Evolutionary conservation across 2,329 filamentous ascomycete species (phyloP).

Genomic region (Xylariaceae sp.): DNA sequence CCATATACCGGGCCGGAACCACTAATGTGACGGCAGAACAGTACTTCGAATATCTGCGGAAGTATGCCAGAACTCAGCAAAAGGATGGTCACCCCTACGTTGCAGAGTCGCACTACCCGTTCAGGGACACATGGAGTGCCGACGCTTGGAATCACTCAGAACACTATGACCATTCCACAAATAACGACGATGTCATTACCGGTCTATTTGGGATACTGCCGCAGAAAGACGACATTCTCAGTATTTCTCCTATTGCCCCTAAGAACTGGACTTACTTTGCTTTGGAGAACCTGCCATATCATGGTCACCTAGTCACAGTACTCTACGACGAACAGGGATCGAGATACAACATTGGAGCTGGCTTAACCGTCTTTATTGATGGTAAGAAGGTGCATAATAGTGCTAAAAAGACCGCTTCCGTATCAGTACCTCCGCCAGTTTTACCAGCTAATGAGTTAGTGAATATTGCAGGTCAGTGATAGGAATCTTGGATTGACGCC

Average conservation of each 20-base stretch:
- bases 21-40: constrained; percentile 41
- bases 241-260: constrained; percentile 45
- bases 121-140: constrained; percentile 40
- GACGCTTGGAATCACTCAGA: constrained; percentile 44
- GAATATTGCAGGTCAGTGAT: constrained; percentile 41
- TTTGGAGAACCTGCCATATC: constrained; percentile 47
- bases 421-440: constrained; percentile 22
- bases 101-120: constrained; percentile 47
- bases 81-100: constrained; percentile 47
- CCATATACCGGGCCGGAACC: constrained; percentile 38
- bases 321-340: constrained; percentile 45
- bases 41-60: constrained; percentile 42
- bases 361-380: constrained; percentile 43
- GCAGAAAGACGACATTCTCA: constrained; percentile 41
- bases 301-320: constrained; percentile 45
- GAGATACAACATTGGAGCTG: constrained; percentile 40
- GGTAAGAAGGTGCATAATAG: constrained; percentile 36
- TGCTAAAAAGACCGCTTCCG: constrained; percentile 11
- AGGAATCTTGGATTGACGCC: background rate
- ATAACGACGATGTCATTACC: constrained; percentile 48
- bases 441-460: constrained; percentile 29
- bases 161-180: constrained; percentile 49
- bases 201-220: constrained; percentile 46
- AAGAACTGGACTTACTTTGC: constrained; percentile 43
- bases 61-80: constrained; percentile 45